Evolutionary conservation across 148 eudicot species (phyloP).

Genomic region (Arbutus unedo): DNA sequence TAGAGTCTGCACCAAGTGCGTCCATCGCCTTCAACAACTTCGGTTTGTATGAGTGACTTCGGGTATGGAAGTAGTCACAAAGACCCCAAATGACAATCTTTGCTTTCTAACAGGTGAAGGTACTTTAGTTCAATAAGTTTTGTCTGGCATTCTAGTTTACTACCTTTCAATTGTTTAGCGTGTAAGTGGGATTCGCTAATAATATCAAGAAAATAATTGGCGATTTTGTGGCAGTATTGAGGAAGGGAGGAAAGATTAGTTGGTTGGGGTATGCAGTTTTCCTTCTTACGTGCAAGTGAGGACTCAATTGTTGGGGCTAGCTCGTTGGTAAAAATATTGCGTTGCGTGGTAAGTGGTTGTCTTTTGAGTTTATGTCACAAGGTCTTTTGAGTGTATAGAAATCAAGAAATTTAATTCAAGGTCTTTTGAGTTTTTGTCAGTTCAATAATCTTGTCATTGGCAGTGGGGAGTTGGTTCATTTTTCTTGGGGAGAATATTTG

Average conservation of each 20-base stretch:
- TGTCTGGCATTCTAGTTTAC: background rate
- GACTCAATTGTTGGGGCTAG: background rate
- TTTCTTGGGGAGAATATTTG: background rate
- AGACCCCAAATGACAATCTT: background rate
- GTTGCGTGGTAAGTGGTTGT: background rate
- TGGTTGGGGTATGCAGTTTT: background rate
- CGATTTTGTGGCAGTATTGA: background rate
- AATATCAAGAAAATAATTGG: background rate
- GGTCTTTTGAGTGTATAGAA: too few relatives aligned
- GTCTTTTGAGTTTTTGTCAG: background rate
- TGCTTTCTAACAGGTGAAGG: background rate
- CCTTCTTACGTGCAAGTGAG: background rate
- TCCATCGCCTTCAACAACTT: background rate
- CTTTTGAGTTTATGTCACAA: too few relatives aligned
- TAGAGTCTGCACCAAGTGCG: background rate
- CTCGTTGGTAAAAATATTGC: background rate
- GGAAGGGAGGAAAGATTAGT: background rate
- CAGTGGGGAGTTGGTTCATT: background rate
- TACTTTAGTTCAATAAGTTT: background rate
- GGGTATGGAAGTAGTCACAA: background rate
- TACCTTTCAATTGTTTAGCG: background rate
- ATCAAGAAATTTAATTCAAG: background rate
- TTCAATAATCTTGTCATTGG: background rate
- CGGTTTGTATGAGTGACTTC: background rate
- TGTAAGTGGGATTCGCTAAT: background rate